These are phyloP conservation scores for Sutorius australiensis DNA, from an alignment of 768 basidiomycete genomes.

Conservation along the genomic window DNA sequence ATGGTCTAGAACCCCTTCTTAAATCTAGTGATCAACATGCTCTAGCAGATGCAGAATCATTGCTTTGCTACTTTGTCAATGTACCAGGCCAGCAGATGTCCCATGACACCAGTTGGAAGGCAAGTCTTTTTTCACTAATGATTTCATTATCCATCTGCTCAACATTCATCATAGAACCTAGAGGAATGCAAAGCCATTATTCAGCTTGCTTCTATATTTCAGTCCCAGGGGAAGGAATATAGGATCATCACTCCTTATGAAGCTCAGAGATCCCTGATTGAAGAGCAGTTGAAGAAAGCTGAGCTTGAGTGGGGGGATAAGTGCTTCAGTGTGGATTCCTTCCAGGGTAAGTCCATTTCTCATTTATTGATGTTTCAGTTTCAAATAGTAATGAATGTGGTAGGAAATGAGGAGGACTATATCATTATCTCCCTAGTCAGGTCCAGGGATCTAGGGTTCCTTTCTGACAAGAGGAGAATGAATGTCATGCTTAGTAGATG, in stretches of 20 bases:
- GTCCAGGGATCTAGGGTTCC: constrained; percentile 61
- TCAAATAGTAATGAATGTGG: background rate
- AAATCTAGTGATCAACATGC: constrained; percentile 50
- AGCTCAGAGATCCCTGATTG: constrained; percentile 59
- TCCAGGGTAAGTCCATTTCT: constrained; percentile 55
- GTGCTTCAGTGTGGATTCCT: constrained; percentile 75
- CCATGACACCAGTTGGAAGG: constrained; percentile 39
- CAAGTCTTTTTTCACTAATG: constrained; percentile 14
- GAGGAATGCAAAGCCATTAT: constrained; percentile 55
- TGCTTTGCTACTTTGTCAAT: constrained; percentile 69
- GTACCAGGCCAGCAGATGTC: constrained; percentile 37
- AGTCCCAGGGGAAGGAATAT: constrained; percentile 46
- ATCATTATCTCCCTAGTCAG: constrained; percentile 73
- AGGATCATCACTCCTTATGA: constrained; percentile 82
- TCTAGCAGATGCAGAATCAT: constrained; percentile 34
- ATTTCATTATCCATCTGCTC: background rate
- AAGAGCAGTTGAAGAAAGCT: constrained; percentile 46
- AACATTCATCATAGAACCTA: constrained; percentile 46
- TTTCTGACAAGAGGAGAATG: constrained; percentile 59
- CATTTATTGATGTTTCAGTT: background rate
- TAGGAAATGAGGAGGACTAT: constrained; percentile 81
- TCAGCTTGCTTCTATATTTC: constrained; percentile 53
- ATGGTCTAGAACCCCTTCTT: constrained; percentile 32
- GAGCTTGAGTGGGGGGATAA: constrained; percentile 61
- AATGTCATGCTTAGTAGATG: constrained; percentile 89